A percentile compares a stretch with the other conserved stretches of the same genome.
Conservation (phyloP, 495 filamentous ascomycete species). For the Penicillium daleae region DNA sequence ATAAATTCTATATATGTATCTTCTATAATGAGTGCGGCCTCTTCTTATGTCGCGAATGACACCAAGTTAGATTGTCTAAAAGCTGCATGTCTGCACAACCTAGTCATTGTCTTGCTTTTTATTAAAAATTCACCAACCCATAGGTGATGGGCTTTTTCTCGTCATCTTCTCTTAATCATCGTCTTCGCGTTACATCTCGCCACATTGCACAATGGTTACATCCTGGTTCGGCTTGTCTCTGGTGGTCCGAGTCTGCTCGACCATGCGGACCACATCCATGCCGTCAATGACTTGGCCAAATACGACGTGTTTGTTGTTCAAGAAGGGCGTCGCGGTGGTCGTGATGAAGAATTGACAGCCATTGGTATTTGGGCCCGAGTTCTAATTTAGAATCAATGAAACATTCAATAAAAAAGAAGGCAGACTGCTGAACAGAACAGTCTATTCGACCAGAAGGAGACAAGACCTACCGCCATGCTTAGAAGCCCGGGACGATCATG, state of each 20-base stretch:
- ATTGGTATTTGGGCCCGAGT: conserved; percentile 91
- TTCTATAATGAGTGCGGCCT: not conserved
- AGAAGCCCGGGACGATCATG: conserved; percentile 81
- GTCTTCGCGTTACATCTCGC: conserved; percentile 69
- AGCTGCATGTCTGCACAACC: not conserved
- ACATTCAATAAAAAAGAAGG: not conserved
- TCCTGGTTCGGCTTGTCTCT: conserved; percentile 84
- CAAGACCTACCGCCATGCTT: conserved; percentile 82
- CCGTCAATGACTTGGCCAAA: conserved; percentile 91
- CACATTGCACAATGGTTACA: conserved; percentile 83
- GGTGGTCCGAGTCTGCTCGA: conserved; percentile 83
- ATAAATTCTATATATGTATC: not conserved
- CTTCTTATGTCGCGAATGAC: not conserved
- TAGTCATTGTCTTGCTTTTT: not conserved
- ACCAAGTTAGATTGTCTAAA: not conserved
- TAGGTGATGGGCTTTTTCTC: not conserved
- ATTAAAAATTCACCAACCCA: not conserved
- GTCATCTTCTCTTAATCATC: not conserved
- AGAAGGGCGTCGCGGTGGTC: conserved; percentile 78
- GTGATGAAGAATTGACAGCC: conserved; percentile 98
- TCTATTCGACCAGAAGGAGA: not conserved
- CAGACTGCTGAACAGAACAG: not conserved
- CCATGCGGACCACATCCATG: conserved; percentile 85
- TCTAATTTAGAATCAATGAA: conserved; percentile 52
- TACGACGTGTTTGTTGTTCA: conserved; percentile 95